Percentiles rank a stretch among this genome's conserved stretches.
phyloP scores from a whole-genome alignment of 768 basidiomycete genomes.

The Chiua virens region DNA sequence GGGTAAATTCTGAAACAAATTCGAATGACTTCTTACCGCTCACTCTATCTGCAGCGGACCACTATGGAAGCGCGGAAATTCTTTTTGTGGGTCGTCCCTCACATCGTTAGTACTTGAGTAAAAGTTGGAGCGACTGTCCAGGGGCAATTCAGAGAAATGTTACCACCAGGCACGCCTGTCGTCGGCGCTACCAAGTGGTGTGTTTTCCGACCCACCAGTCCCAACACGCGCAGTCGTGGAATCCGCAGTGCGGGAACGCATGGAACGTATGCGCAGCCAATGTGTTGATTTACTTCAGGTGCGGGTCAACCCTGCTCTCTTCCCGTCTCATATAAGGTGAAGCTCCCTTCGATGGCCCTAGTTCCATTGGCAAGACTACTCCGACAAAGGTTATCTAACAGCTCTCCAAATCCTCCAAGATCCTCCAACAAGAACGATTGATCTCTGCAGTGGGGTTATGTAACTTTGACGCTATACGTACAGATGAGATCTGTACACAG shows the following conservation, averaged over 20 bases:
- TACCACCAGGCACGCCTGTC: slow-evolving; percentile 42
- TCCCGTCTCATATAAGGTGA: background rate
- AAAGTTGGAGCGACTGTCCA: slow-evolving; percentile 29
- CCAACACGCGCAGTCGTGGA: slow-evolving; percentile 58
- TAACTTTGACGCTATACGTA: slow-evolving; percentile 76
- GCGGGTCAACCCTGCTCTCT: slow-evolving; percentile 7
- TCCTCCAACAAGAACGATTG: slow-evolving; percentile 55
- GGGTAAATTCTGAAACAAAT: slow-evolving; percentile 22
- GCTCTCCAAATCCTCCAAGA: slow-evolving; percentile 54
- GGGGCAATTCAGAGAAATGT: slow-evolving; percentile 66
- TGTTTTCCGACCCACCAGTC: slow-evolving; percentile 56
- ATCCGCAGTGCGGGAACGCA: slow-evolving; percentile 65
- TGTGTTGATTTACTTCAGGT: slow-evolving; percentile 76
- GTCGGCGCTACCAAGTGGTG: slow-evolving; percentile 88
- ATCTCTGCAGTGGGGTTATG: slow-evolving; percentile 72
- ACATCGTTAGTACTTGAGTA: background rate
- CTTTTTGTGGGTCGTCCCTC: slow-evolving; percentile 58
- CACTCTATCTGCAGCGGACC: slow-evolving; percentile 58
- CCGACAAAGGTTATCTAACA: slow-evolving; percentile 47
- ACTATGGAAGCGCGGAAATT: slow-evolving; percentile 82
- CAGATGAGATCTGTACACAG: slow-evolving; percentile 77
- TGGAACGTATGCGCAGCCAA: slow-evolving; percentile 60
- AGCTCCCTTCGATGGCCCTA: slow-evolving; percentile 22
- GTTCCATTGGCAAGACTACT: slow-evolving; percentile 83
- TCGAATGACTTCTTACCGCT: slow-evolving; percentile 7